phyloP scores from a whole-genome alignment of 768 basidiomycete species.

The Amanita pallidorosea region DNA sequence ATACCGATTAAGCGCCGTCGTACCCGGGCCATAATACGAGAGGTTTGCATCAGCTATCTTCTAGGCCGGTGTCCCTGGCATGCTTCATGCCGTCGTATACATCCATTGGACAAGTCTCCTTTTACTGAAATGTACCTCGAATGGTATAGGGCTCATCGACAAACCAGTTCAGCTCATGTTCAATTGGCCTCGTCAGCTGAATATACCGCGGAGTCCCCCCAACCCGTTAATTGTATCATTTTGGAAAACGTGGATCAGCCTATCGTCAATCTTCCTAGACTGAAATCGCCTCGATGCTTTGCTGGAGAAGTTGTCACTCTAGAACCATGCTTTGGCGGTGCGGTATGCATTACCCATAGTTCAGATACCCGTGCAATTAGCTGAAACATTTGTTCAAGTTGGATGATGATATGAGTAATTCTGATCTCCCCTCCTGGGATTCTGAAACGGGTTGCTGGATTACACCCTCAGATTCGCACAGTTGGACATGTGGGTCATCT shows the following conservation, averaged over 20 bases:
- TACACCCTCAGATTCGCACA: neutral
- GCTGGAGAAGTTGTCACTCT: neutral
- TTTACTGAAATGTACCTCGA: neutral
- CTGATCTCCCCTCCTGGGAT: neutral
- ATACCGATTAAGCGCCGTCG: slow-evolving; percentile 15
- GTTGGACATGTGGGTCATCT: neutral
- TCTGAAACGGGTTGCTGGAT: neutral
- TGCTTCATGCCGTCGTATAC: slow-evolving; percentile 16
- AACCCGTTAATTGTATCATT: neutral
- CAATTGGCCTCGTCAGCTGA: neutral
- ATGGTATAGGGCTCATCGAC: neutral
- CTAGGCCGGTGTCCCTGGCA: slow-evolving; percentile 10
- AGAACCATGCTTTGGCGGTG: neutral
- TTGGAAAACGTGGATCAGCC: neutral
- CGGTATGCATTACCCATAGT: neutral
- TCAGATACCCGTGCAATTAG: neutral
- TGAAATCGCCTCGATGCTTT: neutral
- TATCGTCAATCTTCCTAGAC: neutral
- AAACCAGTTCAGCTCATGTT: neutral
- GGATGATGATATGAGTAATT: neutral
- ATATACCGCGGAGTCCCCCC: neutral
- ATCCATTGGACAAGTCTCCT: slow-evolving; percentile 15
- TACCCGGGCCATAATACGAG: slow-evolving; percentile 15
- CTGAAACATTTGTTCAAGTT: neutral
- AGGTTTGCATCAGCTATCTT: slow-evolving; percentile 23